These are phyloP conservation scores for Scleromitrula shiraiana DNA, from an alignment of 2,329 filamentous ascomycete genomes.

Conservation along the genomic window DNA sequence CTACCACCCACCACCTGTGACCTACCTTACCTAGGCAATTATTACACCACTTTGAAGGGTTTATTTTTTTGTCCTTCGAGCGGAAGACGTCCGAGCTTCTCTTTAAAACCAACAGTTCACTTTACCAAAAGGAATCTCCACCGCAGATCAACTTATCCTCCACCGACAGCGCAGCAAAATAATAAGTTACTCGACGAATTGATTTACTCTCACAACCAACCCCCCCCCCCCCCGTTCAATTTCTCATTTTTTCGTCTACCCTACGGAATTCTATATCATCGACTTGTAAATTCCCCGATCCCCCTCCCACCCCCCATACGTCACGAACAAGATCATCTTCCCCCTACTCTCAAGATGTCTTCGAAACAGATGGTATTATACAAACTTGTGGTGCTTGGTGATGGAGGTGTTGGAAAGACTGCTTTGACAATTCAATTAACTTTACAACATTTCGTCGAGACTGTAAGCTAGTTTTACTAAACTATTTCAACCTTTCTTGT, in stretches of 20 bases:
- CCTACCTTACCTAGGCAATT: background rate
- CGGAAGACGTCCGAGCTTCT: conserved; percentile 20
- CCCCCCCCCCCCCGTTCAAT: background rate
- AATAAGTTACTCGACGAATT: conserved; percentile 13
- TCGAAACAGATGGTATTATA: conserved; percentile 73
- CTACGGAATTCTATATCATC: background rate
- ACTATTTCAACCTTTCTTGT: background rate
- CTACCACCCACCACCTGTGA: background rate
- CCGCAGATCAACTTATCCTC: conserved; percentile 16
- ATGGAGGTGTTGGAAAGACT: conserved; percentile 91
- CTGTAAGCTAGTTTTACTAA: conserved; percentile 45
- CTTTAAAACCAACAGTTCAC: background rate
- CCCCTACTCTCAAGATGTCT: background rate
- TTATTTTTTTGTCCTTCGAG: too few relatives aligned
- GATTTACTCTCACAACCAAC: conserved; percentile 8
- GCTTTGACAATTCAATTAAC: conserved; percentile 94
- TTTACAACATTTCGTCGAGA: conserved; percentile 97
- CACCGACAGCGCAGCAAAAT: conserved; percentile 11
- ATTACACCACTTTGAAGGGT: conserved; percentile 6
- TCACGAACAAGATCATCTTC: background rate
- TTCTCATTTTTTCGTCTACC: background rate
- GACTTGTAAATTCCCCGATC: background rate
- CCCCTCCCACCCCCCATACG: background rate
- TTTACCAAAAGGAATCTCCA: conserved; percentile 17
- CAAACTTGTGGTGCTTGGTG: conserved; percentile 90